Conservation (phyloP, 2,329 filamentous ascomycete species). For the Ceratocystis harringtonii region DNA sequence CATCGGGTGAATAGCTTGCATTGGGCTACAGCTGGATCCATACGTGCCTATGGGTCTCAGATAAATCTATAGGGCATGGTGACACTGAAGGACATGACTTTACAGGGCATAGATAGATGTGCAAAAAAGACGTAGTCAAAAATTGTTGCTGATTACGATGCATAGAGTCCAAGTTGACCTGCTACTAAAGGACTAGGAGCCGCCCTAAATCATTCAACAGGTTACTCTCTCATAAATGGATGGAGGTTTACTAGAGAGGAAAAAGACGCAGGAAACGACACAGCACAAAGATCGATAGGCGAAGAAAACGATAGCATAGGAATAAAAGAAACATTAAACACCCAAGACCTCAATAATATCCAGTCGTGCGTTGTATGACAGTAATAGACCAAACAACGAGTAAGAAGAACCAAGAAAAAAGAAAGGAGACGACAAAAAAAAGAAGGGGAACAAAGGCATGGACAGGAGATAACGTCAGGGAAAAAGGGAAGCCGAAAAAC, state of each 20-base stretch:
- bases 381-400: constrained; percentile 1
- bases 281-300: background rate
- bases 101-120: background rate
- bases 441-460: background rate
- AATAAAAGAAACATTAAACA: constrained; percentile 11
- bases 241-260: too few relatives aligned
- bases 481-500: background rate
- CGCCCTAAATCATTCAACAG: background rate
- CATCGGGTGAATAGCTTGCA: constrained; percentile 28
- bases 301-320: constrained; percentile 4
- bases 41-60: background rate
- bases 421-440: background rate
- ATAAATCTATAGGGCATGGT: background rate
- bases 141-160: background rate
- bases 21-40: background rate
- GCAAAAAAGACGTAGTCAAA: background rate
- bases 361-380: constrained; percentile 8
- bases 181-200: too few relatives aligned
- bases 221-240: too few relatives aligned
- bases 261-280: too few relatives aligned
- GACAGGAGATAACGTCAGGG: background rate
- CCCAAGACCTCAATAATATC: constrained; percentile 10
- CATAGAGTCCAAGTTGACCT: too few relatives aligned
- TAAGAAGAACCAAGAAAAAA: constrained; percentile 10
- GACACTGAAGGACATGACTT: background rate